These are phyloP conservation scores for Grigorovia humatica DNA, from an alignment of 805 yeast species.

Conservation along the genomic window DNA sequence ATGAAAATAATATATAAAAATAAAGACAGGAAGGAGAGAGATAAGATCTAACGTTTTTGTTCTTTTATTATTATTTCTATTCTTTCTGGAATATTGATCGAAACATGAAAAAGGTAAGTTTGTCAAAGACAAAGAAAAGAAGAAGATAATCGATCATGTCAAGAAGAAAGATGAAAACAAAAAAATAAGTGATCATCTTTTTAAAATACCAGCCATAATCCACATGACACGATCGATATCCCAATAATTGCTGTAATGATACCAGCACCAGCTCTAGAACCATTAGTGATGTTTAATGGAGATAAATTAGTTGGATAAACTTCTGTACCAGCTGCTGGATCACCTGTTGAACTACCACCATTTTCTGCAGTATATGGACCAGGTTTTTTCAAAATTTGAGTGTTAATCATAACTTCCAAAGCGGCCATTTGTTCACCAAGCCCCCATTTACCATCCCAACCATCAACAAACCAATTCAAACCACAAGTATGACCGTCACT, in stretches of 20 bases:
- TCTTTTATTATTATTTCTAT: too few species aligned
- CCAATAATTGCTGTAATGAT: conserved; percentile 52
- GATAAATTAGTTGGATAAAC: conserved; percentile 28
- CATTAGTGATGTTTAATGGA: conserved; percentile 34
- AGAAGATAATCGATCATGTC: too few species aligned
- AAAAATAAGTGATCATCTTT: too few species aligned
- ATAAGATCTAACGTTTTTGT: not conserved
- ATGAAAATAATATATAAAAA: not conserved
- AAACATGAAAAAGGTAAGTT: too few species aligned
- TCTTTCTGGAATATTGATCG: too few species aligned
- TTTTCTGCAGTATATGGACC: conserved; percentile 51
- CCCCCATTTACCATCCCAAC: conserved; percentile 67
- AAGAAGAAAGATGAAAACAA: too few species aligned
- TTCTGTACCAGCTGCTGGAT: conserved; percentile 57
- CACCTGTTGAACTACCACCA: conserved; percentile 67
- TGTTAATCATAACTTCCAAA: conserved; percentile 47
- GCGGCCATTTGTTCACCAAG: conserved; percentile 90
- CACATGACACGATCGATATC: conserved; percentile 33
- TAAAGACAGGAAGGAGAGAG: too few species aligned
- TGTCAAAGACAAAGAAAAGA: too few species aligned
- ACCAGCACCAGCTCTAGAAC: conserved; percentile 60
- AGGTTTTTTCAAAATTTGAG: conserved; percentile 29
- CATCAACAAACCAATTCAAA: conserved; percentile 49
- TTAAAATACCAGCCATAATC: conserved; percentile 36
- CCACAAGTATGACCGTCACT: conserved; percentile 86